phyloP scores from a whole-genome alignment of 176 grass and related monocot genomes.

The Triticum turgidum region DNA sequence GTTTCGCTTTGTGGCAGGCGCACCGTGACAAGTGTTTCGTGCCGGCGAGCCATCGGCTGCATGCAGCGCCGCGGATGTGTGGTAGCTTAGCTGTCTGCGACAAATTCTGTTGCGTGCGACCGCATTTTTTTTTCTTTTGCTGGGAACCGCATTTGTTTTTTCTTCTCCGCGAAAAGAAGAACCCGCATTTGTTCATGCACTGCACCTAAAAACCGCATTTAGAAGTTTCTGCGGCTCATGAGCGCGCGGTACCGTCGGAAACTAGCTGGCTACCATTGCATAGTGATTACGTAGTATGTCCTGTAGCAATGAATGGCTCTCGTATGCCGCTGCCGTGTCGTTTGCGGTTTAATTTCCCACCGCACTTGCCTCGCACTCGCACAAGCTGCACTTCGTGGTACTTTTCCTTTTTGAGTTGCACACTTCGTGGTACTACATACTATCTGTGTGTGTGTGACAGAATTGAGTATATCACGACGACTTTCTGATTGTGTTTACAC shows the following conservation, averaged over 20 bases:
- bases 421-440: too few species aligned
- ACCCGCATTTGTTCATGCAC: not conserved
- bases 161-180: too few species aligned
- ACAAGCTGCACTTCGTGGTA: not conserved
- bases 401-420: too few species aligned
- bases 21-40: not conserved
- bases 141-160: too few species aligned
- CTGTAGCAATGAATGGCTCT: not conserved
- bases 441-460: too few species aligned
- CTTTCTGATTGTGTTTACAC: too few species aligned
- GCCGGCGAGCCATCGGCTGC: not conserved
- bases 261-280: not conserved
- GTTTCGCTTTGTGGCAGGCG: too few species aligned
- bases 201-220: not conserved
- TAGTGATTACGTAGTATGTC: not conserved
- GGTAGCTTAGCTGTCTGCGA: not conserved
- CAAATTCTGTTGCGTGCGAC: not conserved
- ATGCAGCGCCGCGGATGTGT: not conserved
- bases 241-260: not conserved
- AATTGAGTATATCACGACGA: too few species aligned
- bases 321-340: not conserved
- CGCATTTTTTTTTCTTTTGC: too few species aligned
- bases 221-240: not conserved
- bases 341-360: not conserved
- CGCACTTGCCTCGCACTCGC: not conserved